Evolutionary conservation across 441 rosid genomes (phyloP).

Genomic region (Euphorbia schlechtendalii): DNA sequence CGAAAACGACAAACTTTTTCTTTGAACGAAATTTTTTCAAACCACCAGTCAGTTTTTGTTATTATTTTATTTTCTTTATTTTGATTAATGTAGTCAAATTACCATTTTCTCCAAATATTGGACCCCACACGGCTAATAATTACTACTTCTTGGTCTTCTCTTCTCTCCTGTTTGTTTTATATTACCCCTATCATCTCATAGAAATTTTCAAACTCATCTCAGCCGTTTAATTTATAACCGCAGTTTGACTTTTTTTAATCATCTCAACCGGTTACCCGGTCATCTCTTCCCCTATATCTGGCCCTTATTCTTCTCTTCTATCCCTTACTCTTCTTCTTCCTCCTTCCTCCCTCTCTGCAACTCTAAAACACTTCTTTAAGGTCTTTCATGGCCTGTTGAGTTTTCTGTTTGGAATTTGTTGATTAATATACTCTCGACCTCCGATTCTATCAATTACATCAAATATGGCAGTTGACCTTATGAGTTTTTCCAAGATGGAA

Average conservation of each 20-base stretch:
- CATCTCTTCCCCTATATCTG: constrained; percentile 31
- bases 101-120: constrained; percentile 2
- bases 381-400: constrained; percentile 23
- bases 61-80: not conserved
- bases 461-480: constrained; percentile 60
- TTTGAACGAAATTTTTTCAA: too few relatives aligned
- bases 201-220: constrained; percentile 46
- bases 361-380: not conserved
- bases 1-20: too few relatives aligned
- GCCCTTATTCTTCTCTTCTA: constrained; percentile 5
- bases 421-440: too few relatives aligned
- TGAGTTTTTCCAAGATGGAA: constrained; percentile 55
- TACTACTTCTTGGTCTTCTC: constrained; percentile 24
- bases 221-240: constrained; percentile 44
- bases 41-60: too few relatives aligned
- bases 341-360: not conserved
- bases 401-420: not conserved
- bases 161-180: constrained; percentile 4
- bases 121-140: constrained; percentile 16
- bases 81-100: too few relatives aligned
- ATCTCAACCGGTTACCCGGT: constrained; percentile 46
- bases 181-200: constrained; percentile 11
- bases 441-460: not conserved
- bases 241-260: constrained; percentile 27
- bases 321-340: constrained; percentile 18